Evolutionary conservation across 2,329 filamentous ascomycete genomes (phyloP).

Genomic region (Clonostachys sp.): DNA sequence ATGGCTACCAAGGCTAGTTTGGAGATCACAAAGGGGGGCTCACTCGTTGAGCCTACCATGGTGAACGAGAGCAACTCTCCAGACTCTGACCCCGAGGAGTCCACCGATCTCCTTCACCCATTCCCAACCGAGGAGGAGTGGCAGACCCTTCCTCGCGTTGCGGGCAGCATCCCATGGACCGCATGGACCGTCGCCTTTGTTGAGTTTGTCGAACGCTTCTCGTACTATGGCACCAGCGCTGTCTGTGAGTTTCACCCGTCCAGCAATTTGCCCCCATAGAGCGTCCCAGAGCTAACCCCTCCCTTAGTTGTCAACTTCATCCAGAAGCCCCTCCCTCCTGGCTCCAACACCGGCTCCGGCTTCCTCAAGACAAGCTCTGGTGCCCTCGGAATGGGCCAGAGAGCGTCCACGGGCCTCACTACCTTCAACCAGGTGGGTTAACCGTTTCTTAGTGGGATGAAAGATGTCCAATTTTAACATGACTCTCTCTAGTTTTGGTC

Average conservation of each 20-base stretch:
- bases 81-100: no score
- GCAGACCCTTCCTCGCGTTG: constrained; percentile 54
- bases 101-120: not conserved
- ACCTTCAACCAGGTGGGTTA: constrained; percentile 57
- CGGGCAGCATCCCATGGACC: constrained; percentile 59
- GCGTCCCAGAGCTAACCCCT: no score
- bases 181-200: constrained; percentile 69
- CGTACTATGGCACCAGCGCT: constrained; percentile 68
- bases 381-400: constrained; percentile 55
- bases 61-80: no score
- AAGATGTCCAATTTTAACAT: constrained; percentile 16
- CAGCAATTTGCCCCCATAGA: no score
- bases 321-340: constrained; percentile 45
- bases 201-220: constrained; percentile 73
- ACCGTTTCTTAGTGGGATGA: constrained; percentile 51
- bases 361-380: constrained; percentile 29
- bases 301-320: constrained; percentile 52
- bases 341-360: constrained; percentile 48
- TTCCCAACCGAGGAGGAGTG: constrained; percentile 58
- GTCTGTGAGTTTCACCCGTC: constrained; percentile 35
- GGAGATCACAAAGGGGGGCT: no score
- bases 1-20: no score
- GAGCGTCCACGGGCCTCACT: constrained; percentile 42
- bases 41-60: no score
- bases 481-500: no score